A percentile compares a stretch with the other conserved stretches of the same genome.
These are phyloP conservation scores for Syzygium aromaticum DNA, from an alignment of 345 rosid species.

Conservation along the genomic window DNA sequence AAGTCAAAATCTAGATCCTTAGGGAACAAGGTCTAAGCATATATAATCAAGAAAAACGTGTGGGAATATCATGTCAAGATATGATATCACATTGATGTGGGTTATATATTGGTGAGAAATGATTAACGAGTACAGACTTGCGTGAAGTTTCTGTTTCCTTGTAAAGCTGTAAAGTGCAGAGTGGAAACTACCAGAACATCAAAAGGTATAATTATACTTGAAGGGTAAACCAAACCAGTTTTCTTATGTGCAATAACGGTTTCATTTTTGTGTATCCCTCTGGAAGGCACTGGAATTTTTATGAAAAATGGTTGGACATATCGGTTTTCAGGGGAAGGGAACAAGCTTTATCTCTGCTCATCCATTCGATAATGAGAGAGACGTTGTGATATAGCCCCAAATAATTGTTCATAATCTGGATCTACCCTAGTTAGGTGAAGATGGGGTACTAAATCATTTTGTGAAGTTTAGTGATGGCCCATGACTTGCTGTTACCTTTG, in stretches of 20 bases:
- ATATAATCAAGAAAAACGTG: neutral
- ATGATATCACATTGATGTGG: neutral
- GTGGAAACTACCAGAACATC: neutral
- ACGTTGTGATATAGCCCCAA: neutral
- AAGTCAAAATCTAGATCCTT: neutral
- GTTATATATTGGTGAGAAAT: neutral
- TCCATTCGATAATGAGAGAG: neutral
- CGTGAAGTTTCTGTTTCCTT: neutral
- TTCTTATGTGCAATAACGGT: neutral
- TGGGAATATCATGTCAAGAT: neutral
- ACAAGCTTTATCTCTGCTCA: neutral
- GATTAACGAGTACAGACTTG: neutral
- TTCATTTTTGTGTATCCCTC: neutral
- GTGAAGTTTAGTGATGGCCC: neutral
- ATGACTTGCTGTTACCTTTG: neutral
- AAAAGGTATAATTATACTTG: neutral
- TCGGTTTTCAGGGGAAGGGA: neutral
- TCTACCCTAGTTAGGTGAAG: neutral
- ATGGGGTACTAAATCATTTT: neutral
- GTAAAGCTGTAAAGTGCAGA: neutral
- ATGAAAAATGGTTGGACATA: neutral
- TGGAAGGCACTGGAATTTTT: neutral
- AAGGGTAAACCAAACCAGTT: neutral
- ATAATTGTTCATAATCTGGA: neutral
- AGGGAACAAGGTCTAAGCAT: neutral